Conservation (phyloP, 345 rosid genomes). For the Citrus cavaleriei region DNA sequence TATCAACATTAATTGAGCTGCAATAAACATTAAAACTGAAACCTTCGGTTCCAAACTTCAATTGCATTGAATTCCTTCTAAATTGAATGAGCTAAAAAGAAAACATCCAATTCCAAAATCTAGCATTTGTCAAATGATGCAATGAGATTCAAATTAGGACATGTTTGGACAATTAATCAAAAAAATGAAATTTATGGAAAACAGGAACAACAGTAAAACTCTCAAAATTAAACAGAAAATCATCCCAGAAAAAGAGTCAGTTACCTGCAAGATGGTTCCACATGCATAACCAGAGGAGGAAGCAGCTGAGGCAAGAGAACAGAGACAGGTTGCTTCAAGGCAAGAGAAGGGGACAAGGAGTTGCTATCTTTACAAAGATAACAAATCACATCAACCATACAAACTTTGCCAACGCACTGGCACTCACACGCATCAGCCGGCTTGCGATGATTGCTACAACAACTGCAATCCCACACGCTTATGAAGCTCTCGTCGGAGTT, state of each 20-base stretch:
- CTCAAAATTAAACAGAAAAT: not conserved
- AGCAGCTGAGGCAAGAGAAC: constrained; percentile 48
- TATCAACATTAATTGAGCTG: not conserved
- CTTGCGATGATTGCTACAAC: not conserved
- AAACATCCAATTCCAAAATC: too few relatives aligned
- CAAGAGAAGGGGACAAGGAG: constrained; percentile 46
- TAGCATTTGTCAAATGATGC: too few relatives aligned
- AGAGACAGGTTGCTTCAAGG: constrained; percentile 60
- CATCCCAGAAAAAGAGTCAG: not conserved
- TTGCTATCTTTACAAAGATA: constrained; percentile 57
- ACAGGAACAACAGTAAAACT: too few relatives aligned
- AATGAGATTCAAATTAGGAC: not conserved
- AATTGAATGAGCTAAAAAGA: not conserved
- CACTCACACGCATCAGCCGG: constrained; percentile 25
- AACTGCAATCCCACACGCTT: constrained; percentile 69
- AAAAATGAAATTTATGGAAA: not conserved
- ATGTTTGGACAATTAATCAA: too few relatives aligned
- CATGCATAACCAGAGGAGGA: constrained; percentile 47
- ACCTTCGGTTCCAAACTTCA: not conserved
- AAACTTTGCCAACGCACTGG: constrained; percentile 78
- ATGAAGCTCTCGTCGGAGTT: constrained; percentile 55
- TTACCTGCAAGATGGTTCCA: constrained; percentile 72
- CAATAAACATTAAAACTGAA: not conserved
- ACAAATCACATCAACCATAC: constrained; percentile 86
- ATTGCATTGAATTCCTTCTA: not conserved